These are phyloP conservation scores for Emiliania huxleyi DNA, from an alignment of 78 protist species.

Conservation along the genomic window DNA sequence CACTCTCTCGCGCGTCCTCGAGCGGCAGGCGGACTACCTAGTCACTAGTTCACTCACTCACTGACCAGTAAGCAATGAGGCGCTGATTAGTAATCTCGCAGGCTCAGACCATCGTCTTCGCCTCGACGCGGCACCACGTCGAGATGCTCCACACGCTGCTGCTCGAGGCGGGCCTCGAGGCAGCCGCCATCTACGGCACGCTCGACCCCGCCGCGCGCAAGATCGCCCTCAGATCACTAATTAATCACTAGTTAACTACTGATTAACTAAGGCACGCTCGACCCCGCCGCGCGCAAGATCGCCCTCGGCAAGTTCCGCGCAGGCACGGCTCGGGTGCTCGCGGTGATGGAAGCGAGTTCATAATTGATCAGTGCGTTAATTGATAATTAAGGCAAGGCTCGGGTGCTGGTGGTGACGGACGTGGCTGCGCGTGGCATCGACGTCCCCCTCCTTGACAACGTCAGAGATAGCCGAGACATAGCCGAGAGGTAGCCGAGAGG, in stretches of 20 bases:
- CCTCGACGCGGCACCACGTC: slow-evolving; percentile 85
- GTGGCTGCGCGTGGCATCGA: slow-evolving; percentile 99
- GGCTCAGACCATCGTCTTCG: slow-evolving; percentile 86
- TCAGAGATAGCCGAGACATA: no score
- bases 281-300: slow-evolving; percentile 84
- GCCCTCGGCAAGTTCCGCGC: slow-evolving; percentile 76
- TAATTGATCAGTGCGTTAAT: no score
- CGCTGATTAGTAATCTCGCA: no score
- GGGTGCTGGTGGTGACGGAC: slow-evolving; percentile 94
- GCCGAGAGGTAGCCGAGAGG: no score
- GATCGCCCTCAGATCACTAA: no score
- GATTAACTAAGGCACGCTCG: slow-evolving; percentile 97
- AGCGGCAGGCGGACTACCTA: no score
- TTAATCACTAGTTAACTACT: no score
- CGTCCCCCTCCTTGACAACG: slow-evolving; percentile 96
- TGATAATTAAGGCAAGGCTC: no score
- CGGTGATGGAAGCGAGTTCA: slow-evolving; percentile 99
- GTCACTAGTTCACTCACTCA: no score
- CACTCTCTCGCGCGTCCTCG: slow-evolving; percentile 24
- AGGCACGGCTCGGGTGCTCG: slow-evolving; percentile 39
- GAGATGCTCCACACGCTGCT: slow-evolving; percentile 47
- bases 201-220: slow-evolving; percentile 91
- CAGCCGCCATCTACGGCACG: slow-evolving; percentile 80
- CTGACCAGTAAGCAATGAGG: no score
- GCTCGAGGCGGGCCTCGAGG: neutral